phyloP scores from a whole-genome alignment of 148 eudicot species.

The Vaccinium myrtillus region DNA sequence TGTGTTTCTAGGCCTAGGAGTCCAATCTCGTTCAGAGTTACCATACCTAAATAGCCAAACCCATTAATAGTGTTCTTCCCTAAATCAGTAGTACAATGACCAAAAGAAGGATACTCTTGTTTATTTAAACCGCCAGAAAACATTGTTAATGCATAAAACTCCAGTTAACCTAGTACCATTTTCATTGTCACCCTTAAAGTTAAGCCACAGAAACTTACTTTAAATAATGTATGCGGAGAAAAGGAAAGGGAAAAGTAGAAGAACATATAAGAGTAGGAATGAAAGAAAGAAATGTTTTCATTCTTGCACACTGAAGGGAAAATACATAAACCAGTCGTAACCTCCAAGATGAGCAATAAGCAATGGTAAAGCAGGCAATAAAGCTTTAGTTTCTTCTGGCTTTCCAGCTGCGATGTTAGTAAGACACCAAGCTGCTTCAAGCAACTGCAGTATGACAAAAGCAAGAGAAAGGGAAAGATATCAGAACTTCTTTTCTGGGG shows the following conservation, averaged over 20 bases:
- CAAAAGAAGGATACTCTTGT: background rate
- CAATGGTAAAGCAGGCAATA: constrained; percentile 89
- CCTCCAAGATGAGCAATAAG: constrained; percentile 98
- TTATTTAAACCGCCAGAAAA: background rate
- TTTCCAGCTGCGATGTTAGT: constrained; percentile 95
- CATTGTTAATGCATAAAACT: background rate
- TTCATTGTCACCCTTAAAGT: background rate
- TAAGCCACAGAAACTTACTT: background rate
- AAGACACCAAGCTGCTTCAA: constrained; percentile 98
- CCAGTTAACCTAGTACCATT: background rate
- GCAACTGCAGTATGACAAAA: constrained; percentile 58
- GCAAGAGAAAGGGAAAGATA: background rate
- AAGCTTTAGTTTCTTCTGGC: constrained; percentile 89
- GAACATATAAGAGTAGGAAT: background rate
- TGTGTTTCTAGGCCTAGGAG: background rate
- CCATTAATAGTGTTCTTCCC: background rate
- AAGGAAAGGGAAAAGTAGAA: too few relatives aligned
- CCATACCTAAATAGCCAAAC: background rate
- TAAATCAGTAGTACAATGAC: constrained; percentile 1
- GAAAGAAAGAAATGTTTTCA: background rate
- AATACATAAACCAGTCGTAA: constrained; percentile 26
- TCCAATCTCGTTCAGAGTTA: background rate
- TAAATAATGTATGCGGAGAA: background rate
- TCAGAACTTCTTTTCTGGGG: background rate
- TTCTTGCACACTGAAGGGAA: background rate